Evolutionary conservation across 768 basidiomycete genomes (phyloP).

Genomic region (Thelephora ganbajun): DNA sequence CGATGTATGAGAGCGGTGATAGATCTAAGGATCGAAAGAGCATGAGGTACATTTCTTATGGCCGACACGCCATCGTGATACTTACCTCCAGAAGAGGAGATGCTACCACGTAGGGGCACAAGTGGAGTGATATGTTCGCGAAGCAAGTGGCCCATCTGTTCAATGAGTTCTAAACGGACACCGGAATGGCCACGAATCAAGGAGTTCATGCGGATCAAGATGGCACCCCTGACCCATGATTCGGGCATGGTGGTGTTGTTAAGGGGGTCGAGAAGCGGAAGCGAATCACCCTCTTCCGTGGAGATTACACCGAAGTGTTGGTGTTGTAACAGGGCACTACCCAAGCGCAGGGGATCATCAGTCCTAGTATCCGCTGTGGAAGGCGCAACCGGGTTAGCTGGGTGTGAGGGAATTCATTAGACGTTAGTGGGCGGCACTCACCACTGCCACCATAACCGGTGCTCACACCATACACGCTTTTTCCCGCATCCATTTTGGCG

Average conservation of each 20-base stretch:
- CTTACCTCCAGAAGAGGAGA: conserved; percentile 71
- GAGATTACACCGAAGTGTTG: conserved; percentile 68
- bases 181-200: conserved; percentile 83
- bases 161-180: conserved; percentile 66
- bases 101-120: conserved; percentile 72
- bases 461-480: conserved; percentile 74
- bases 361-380: conserved; percentile 67
- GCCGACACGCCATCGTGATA: conserved; percentile 5
- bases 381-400: background rate
- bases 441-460: conserved; percentile 84
- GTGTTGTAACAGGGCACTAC: conserved; percentile 74
- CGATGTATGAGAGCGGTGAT: conserved; percentile 73
- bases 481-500: conserved; percentile 49
- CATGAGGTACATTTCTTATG: conserved; percentile 1
- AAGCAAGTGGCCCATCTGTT: conserved; percentile 65
- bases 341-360: conserved; percentile 55
- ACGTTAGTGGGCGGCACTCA: conserved; percentile 7
- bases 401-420: background rate
- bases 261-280: conserved; percentile 62
- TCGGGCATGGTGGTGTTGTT: conserved; percentile 67
- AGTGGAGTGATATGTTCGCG: conserved; percentile 60
- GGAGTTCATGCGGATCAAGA: conserved; percentile 79
- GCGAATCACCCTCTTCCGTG: conserved; percentile 30
- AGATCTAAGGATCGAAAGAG: conserved; percentile 32
- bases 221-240: conserved; percentile 79